Percentiles rank a stretch among this genome's conserved stretches.
Conservation (phyloP, 2,329 filamentous ascomycete genomes). For the Clarireedia sp. region DNA sequence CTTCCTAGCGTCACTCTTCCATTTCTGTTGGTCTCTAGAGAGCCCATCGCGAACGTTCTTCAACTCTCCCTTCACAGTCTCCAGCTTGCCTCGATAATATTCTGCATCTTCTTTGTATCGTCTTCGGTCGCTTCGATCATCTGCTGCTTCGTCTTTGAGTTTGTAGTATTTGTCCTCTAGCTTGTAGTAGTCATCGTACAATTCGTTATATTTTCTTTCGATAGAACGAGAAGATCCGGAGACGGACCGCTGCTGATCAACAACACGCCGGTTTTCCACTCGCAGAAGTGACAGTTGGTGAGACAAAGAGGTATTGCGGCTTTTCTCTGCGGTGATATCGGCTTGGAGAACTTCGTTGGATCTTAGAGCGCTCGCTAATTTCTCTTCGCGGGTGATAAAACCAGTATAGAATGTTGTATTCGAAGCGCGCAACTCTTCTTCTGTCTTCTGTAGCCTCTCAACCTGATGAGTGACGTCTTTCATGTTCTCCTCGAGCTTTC, state of each 20-base stretch:
- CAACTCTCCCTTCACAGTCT: neutral
- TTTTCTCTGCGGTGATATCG: no score
- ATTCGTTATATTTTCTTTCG: neutral
- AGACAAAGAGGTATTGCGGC: no score
- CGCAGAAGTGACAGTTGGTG: no score
- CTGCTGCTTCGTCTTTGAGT: neutral
- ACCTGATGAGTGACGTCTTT: neutral
- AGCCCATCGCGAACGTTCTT: neutral
- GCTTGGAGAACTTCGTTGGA: no score
- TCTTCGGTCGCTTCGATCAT: neutral
- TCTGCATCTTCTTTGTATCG: neutral
- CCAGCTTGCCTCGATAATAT: neutral
- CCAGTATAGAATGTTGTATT: neutral
- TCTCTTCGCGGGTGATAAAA: no score
- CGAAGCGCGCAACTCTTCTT: neutral
- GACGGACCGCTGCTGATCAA: neutral
- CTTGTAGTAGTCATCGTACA: neutral
- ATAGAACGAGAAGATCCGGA: no score
- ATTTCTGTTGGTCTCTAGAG: neutral
- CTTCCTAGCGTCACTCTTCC: no score
- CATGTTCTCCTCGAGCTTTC: neutral
- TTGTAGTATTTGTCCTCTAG: neutral
- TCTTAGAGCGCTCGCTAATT: no score
- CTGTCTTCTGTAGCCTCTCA: neutral
- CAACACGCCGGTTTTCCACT: no score